Evolutionary conservation across 345 rosid genomes (phyloP).

Genomic region (Chamaenerion angustifolium): DNA sequence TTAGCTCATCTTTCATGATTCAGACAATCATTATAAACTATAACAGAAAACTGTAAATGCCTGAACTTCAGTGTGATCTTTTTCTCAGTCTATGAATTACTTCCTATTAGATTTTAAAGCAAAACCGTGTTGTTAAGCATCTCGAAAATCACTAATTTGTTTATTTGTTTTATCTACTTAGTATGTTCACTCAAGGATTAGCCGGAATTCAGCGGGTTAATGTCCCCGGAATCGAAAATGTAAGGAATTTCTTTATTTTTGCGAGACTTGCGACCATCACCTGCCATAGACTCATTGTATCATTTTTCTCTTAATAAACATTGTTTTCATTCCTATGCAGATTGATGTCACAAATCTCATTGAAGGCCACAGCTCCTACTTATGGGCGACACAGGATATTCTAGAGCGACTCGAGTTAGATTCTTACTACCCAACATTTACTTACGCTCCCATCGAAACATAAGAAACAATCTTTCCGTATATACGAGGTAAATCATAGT

Average conservation of each 20-base stretch:
- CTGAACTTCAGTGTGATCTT: too few species aligned
- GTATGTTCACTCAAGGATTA: constrained; percentile 76
- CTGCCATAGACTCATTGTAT: not conserved
- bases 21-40: too few species aligned
- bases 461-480: not conserved
- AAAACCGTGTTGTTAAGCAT: not conserved
- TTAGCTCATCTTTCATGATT: too few species aligned
- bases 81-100: too few species aligned
- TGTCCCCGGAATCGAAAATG: constrained; percentile 80
- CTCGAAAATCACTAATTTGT: constrained; percentile 4
- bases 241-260: constrained; percentile 15
- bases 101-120: not conserved
- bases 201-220: constrained; percentile 82
- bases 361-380: constrained; percentile 86
- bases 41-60: too few species aligned
- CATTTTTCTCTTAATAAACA: not conserved
- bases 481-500: too few species aligned
- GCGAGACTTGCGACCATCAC: not conserved
- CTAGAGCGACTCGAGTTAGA: constrained; percentile 76
- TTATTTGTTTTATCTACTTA: constrained; percentile 12
- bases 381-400: constrained; percentile 65
- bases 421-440: constrained; percentile 61
- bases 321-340: constrained; percentile 20
- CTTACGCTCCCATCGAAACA: constrained; percentile 11
- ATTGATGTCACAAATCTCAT: constrained; percentile 61